A percentile compares a stretch with the other conserved stretches of the same genome.
phyloP scores from a whole-genome alignment of 1,139 yeast species.

The Spathaspora sp. region DNA sequence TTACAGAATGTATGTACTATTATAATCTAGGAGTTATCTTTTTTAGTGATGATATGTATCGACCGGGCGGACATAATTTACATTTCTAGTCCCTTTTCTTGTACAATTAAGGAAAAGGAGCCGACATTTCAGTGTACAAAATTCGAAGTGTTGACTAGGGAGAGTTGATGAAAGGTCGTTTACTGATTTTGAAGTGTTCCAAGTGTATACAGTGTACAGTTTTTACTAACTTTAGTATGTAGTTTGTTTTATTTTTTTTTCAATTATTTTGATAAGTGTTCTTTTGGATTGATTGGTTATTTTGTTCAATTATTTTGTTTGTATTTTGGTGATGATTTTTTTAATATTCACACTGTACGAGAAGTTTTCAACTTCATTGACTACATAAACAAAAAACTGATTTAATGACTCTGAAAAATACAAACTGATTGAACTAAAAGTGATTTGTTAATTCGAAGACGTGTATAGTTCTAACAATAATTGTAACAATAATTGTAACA shows the following conservation, averaged over 20 bases:
- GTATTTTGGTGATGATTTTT: constrained; percentile 48
- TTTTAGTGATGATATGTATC: constrained; percentile 55
- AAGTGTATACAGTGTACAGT: not conserved
- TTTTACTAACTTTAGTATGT: constrained; percentile 1
- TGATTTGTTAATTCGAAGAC: too few relatives aligned
- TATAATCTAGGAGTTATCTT: constrained; percentile 5
- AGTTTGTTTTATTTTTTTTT: not conserved
- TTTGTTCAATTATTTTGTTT: not conserved
- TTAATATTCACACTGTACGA: constrained; percentile 68
- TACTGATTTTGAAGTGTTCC: constrained; percentile 23
- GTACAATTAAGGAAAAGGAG: constrained; percentile 52
- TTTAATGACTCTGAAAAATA: constrained; percentile 70
- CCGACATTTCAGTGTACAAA: constrained; percentile 66
- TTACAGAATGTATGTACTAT: not conserved
- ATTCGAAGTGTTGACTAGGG: constrained; percentile 50
- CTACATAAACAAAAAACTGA: constrained; percentile 60
- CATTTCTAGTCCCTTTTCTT: constrained; percentile 44
- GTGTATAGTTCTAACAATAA: too few relatives aligned
- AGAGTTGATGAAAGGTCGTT: constrained; percentile 70
- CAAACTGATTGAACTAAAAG: constrained; percentile 1
- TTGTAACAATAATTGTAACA: too few relatives aligned
- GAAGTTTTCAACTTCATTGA: constrained; percentile 49
- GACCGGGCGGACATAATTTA: constrained; percentile 85
- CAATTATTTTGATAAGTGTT: constrained; percentile 1
- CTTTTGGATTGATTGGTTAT: not conserved